Base-by-base conservation (phyloP, 805 yeast species). In the Sungouiozyma intestinalis region DNA sequence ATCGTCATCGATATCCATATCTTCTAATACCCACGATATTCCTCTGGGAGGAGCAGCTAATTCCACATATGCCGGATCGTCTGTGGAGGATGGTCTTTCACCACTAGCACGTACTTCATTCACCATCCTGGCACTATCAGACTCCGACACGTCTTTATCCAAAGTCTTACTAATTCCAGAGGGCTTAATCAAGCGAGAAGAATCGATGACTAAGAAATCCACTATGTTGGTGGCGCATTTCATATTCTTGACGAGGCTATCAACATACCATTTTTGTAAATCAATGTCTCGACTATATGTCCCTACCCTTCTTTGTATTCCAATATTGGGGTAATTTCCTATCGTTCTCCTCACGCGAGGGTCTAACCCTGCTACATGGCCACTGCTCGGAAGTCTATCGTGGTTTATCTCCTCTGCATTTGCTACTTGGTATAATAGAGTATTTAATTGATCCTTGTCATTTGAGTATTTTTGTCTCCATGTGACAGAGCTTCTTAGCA, bases 401-500 rank as follows among this genome's bases (percentile, higher is more conserved):
- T 11, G 9, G 11, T 24, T 24, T 24, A 11, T 24, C 11, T 11
- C 9, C 29, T 24, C 29, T 11, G 11, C 11, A 11, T 24, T 24
- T 24, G 34, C 40, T 4, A 37, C 39, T 27, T 46, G 41, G 14
- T 40, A 42, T 15, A 51, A 32, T 33, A 39, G 42, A 21, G 45
- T 40, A 14, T 45, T 39, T 9, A 43, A 20, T 4, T 29, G 33
- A 17, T 40, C 40, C 13, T 20, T 35, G 11, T 35, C 13, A 35
- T 20, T 32, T 35, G 13, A 21, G 3, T 14, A 29, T 3, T 42
- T 40, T 40, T 54, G 54, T 35, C 48, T 53, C 61, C 61, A 57
- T n/a, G 50, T 58, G 15, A 45, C 41, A 2, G 45, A 43, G 4
- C 51, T 37, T 24, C 45, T 41, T 14, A 49, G 31, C 16, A 42